These are phyloP conservation scores for Paramecium biaurelia DNA, from an alignment of 73 alveolate species.

Conservation along the genomic window DNA sequence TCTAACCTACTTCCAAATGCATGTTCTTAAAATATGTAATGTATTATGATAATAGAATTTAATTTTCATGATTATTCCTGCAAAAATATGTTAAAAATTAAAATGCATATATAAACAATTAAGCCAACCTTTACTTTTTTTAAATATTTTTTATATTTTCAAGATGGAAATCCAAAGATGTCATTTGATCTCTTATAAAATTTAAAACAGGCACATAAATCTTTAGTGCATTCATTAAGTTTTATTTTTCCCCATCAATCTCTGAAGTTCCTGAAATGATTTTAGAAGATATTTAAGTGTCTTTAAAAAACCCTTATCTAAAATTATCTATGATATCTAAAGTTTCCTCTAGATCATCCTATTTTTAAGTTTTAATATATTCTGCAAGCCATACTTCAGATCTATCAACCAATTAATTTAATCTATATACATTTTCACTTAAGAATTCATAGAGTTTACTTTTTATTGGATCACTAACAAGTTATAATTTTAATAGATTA, in stretches of 20 bases:
- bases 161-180: conserved; percentile 6
- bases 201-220: conserved; percentile 25
- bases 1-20: conserved; percentile 61
- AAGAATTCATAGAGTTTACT: conserved; percentile 14
- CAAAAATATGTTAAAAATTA: conserved; percentile 50
- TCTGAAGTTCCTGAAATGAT: not conserved
- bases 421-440: not conserved
- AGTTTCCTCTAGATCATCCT: conserved; percentile 40
- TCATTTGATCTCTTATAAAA: conserved; percentile 36
- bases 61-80: conserved; percentile 54
- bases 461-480: conserved; percentile 35
- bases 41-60: conserved; percentile 8
- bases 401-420: conserved; percentile 36
- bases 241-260: conserved; percentile 44
- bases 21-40: conserved; percentile 32
- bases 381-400: conserved; percentile 64
- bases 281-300: not conserved
- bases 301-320: conserved; percentile 45
- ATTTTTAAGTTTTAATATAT: not conserved
- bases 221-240: conserved; percentile 46
- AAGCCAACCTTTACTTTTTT: conserved; percentile 48
- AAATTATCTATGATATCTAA: conserved; percentile 54
- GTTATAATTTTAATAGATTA: conserved; percentile 40
- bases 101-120: conserved; percentile 47
- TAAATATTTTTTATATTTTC: not conserved